These are phyloP conservation scores for Elaeis oleifera DNA, from an alignment of 202 grass and related monocot species.

Conservation along the genomic window DNA sequence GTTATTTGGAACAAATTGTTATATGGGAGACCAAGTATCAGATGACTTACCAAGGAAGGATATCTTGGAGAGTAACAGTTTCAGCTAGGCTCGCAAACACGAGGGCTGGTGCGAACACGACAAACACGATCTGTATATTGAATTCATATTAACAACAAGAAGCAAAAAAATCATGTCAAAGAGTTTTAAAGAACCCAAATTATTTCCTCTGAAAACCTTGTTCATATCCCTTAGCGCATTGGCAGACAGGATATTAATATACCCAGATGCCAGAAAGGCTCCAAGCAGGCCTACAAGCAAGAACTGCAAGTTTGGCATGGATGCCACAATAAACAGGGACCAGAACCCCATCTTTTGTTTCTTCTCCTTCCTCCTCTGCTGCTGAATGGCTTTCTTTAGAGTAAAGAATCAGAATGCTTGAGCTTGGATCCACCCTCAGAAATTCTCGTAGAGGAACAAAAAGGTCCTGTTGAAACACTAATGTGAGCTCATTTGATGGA, in stretches of 20 bases:
- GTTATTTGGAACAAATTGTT: neutral
- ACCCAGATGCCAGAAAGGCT: slow-evolving; percentile 35
- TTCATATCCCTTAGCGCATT: slow-evolving; percentile 44
- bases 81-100: slow-evolving; percentile 44
- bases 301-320: slow-evolving; percentile 42
- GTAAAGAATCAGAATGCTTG: too few relatives aligned
- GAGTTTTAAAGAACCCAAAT: neutral
- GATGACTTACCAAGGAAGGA: slow-evolving; percentile 50
- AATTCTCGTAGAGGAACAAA: too few relatives aligned
- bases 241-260: slow-evolving; percentile 32
- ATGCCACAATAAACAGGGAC: slow-evolving; percentile 47
- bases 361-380: neutral
- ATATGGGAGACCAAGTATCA: neutral
- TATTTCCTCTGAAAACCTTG: slow-evolving; percentile 32
- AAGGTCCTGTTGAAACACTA: too few relatives aligned
- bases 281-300: slow-evolving; percentile 45
- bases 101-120: slow-evolving; percentile 43
- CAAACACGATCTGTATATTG: slow-evolving; percentile 35
- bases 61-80: slow-evolving; percentile 48
- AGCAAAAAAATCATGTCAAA: neutral
- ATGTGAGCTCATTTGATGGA: too few relatives aligned
- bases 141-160: neutral
- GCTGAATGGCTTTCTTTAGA: neutral
- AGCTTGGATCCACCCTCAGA: too few relatives aligned
- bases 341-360: slow-evolving; percentile 36